These are phyloP conservation scores for Sugiyamaella smithiae DNA, from an alignment of 805 yeast species.

Conservation along the genomic window DNA sequence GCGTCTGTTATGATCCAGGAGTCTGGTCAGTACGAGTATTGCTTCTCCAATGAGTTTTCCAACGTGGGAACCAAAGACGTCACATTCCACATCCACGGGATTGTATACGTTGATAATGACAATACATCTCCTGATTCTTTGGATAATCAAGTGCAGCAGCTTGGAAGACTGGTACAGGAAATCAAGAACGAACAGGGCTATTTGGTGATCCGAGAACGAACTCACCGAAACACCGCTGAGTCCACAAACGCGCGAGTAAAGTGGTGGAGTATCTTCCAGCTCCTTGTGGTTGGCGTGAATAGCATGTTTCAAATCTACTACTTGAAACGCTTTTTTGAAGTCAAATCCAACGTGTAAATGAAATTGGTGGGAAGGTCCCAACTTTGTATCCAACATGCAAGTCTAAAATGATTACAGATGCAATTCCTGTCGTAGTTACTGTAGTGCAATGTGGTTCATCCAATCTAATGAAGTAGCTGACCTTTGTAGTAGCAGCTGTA, in stretches of 20 bases:
- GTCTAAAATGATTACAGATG: too few relatives aligned
- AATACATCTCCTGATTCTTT: conserved; percentile 73
- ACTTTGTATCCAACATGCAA: too few relatives aligned
- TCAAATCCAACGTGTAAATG: conserved; percentile 73
- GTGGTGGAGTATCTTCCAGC: conserved; percentile 96
- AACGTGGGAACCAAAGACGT: conserved; percentile 78
- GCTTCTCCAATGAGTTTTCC: conserved; percentile 86
- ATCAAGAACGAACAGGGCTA: conserved; percentile 88
- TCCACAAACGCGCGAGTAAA: conserved; percentile 94
- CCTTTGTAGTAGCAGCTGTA: too few relatives aligned
- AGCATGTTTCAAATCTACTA: conserved; percentile 92
- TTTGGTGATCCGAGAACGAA: conserved; percentile 92
- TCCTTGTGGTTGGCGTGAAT: conserved; percentile 78
- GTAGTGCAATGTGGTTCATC: too few relatives aligned
- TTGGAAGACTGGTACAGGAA: conserved; percentile 73
- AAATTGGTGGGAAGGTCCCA: too few relatives aligned
- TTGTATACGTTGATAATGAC: conserved; percentile 76
- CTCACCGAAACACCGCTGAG: conserved; percentile 98
- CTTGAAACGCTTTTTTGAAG: conserved; percentile 93
- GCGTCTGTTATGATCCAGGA: conserved; percentile 60
- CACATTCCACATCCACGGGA: conserved; percentile 92
- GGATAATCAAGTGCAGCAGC: conserved; percentile 76
- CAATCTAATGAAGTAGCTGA: too few relatives aligned
- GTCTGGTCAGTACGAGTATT: conserved; percentile 76
- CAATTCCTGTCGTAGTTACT: too few relatives aligned